Evolutionary conservation across 2,329 filamentous ascomycete species (phyloP).

Genomic region (Colletotrichum sp.): DNA sequence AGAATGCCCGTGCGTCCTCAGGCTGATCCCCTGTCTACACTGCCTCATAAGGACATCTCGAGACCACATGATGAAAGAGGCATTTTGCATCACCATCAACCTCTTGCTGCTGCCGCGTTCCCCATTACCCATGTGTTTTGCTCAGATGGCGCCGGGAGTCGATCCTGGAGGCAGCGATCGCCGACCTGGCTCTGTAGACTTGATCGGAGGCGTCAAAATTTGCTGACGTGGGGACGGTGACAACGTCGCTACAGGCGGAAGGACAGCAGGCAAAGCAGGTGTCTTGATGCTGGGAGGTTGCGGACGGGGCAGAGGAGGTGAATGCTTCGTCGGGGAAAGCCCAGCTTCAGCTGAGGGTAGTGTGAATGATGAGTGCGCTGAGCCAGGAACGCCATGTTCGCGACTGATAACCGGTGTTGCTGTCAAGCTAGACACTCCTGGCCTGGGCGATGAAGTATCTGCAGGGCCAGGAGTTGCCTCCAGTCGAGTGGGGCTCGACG

Average conservation of each 20-base stretch:
- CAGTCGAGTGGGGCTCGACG: not conserved
- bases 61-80: not conserved
- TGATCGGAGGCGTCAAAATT: slow-evolving; percentile 66
- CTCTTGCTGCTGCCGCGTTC: not conserved
- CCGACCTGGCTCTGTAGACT: slow-evolving; percentile 44
- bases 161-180: not conserved
- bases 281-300: slow-evolving; percentile 14
- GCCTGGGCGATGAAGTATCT: slow-evolving; percentile 7
- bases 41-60: not conserved
- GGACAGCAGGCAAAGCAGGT: slow-evolving; percentile 43
- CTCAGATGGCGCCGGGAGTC: not conserved
- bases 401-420: slow-evolving; percentile 20
- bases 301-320: slow-evolving; percentile 41
- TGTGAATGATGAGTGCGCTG: slow-evolving; percentile 18
- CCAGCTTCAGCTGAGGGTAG: slow-evolving; percentile 48
- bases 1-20: not conserved
- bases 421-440: slow-evolving; percentile 11
- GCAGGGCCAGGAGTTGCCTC: slow-evolving; percentile 2
- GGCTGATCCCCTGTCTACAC: not conserved
- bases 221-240: slow-evolving; percentile 62
- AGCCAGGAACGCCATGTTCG: slow-evolving; percentile 17
- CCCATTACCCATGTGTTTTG: not conserved
- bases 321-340: slow-evolving; percentile 58
- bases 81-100: not conserved
- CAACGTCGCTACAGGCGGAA: slow-evolving; percentile 63